Conservation (phyloP, 1,139 yeast species). For the Pneumocystis carinii region DNA sequence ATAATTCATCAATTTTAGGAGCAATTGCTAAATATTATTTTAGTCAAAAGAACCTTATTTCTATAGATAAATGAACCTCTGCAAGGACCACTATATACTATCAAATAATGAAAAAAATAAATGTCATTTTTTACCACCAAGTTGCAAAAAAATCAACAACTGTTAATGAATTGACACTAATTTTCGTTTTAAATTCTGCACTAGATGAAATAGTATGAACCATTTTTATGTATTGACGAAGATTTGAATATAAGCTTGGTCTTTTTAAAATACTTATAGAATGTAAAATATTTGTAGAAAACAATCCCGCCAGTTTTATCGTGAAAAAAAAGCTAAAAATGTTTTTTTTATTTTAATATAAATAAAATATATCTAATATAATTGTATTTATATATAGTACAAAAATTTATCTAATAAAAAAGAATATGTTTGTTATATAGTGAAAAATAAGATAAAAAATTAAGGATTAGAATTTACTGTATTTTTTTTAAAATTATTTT, state of each 20-base stretch:
- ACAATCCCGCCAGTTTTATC: neutral
- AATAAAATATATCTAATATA: neutral
- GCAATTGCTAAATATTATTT: slow-evolving; percentile 44
- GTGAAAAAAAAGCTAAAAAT: neutral
- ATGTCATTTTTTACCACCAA: slow-evolving; percentile 94
- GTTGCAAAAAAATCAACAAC: slow-evolving; percentile 89
- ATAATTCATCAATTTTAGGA: slow-evolving; percentile 70
- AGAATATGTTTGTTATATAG: neutral
- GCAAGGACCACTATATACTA: neutral
- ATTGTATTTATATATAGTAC: neutral
- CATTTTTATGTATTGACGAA: neutral
- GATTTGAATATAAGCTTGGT: neutral
- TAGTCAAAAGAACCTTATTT: neutral
- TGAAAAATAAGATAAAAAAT: neutral
- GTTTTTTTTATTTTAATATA: neutral
- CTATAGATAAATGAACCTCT: neutral
- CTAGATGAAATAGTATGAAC: neutral
- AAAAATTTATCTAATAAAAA: neutral
- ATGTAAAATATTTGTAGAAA: neutral
- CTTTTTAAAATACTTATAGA: neutral
- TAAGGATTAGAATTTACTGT: neutral
- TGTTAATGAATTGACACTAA: slow-evolving; percentile 40
- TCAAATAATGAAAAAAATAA: slow-evolving; percentile 14
- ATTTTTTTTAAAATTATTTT: neutral
- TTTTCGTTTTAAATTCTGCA: slow-evolving; percentile 49